Base-by-base conservation (phyloP, 257 asterid genomes). In the Linaria vulgaris region DNA sequence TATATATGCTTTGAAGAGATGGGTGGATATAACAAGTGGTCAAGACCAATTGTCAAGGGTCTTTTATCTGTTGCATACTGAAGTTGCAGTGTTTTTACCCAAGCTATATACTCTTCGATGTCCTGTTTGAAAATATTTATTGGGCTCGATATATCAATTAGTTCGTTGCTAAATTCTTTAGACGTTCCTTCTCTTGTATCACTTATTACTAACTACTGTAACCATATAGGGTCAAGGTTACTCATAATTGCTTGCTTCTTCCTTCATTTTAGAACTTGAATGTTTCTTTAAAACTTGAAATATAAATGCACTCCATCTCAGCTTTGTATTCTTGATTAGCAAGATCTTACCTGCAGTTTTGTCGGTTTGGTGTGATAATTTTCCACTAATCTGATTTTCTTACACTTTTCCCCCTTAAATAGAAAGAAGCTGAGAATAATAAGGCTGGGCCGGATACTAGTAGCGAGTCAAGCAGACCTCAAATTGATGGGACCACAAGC, bases 401-500 rank as follows among this genome's bases (percentile, higher is more conserved):
- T 27, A 13, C 60, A 23, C 66, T 70, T 30, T 30, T 69, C 13
- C 53, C 48, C 63, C 72, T 45, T 67, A 43, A 59, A 69, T 81
- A 92, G 99, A 84, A 78, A 72, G 94, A 94, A 70, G 83, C 82
- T n/a, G 95, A 80, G 78, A 76, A 24, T 41, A 45, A 80, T 47
- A 83, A 72, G 71, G 80, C 58, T 46, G 79, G 69, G 54, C 79
- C 73, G 67, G 78, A 49, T 56, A 57, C 74, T 59, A 72, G 59
- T 64, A 63, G 67, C 67, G 76, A 70, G 58, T 63, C 83, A 22
- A 72, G 78, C 48, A 80, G 82, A 77, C 66, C 49, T 31, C 76
- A 17, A 57, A 56, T 78, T 67, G 91, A 80, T 72, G 96, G 89
- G 64, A 87, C 83, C 76, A 70, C 94, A 69, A 87, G 92, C 95